Base-by-base conservation (phyloP, 345 rosid species). In the Eucalyptus marginata region DNA sequence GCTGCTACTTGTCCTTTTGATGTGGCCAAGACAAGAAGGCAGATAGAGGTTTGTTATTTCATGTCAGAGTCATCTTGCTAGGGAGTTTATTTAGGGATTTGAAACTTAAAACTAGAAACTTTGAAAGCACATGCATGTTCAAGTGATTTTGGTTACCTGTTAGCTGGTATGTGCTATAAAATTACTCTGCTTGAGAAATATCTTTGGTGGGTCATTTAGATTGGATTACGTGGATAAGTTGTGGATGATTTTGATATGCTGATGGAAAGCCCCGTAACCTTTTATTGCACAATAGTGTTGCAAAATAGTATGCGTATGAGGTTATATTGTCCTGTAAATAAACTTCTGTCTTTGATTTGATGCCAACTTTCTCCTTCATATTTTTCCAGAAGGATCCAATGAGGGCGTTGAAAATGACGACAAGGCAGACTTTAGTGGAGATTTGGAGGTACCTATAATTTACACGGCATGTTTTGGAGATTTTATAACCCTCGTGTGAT, bases 1-100 rank as follows among this genome's bases (percentile, higher is more conserved):
- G 98, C 94, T 87, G 92, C 97, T 50, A 98, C 99, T 11, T 97
- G 98, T 93, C 99, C 99, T 89, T 93, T 98, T 87, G 99, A 98
- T 93, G 99, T 98, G 80, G 99, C 96, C 76, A 97, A 95, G 92
- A 98, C 99, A 46, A 94, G 99, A 93, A 95, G 99, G 93, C 99
- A 98, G 90, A 98, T 98, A 89, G 90, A 89, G 90, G 90, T 89
- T 64, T 0, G 49, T 22, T 40, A 16, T 56, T 56, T 29, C 24
- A 47, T 56, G 13, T 36, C 44, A 50, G 83, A 47, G 12, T 33
- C 29, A 36, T 33, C 85, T 62, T 47, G 20, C 49, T 50, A 31
- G 64, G 47, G 25, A 18, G 25, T 76, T 76, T 36, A 36, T 40
- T 36, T 76, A 20, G 8, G 46, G 83, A 64, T 64, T 64, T 64